Evolutionary conservation across 306 rosid genomes (phyloP).

Genomic region (Rubus parviflorus): DNA sequence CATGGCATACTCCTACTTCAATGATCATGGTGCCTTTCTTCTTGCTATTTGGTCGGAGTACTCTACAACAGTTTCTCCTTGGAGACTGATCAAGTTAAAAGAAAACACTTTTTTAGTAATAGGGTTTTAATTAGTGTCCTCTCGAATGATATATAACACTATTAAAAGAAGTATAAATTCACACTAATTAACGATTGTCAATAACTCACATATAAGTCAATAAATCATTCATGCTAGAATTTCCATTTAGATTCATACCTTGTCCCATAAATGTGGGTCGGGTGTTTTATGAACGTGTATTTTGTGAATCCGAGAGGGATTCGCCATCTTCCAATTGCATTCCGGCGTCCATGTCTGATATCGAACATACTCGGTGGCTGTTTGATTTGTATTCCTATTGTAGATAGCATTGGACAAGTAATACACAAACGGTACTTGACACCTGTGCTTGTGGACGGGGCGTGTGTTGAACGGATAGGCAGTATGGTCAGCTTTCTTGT

Average conservation of each 20-base stretch:
- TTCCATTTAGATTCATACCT: conserved; percentile 38
- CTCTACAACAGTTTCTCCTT: conserved; percentile 72
- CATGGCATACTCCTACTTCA: conserved; percentile 59
- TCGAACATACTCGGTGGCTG: conserved; percentile 38
- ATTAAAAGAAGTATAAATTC: background rate
- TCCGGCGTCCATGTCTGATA: conserved; percentile 6
- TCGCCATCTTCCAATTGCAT: conserved; percentile 61
- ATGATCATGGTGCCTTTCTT: conserved; percentile 43
- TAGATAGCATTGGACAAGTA: conserved; percentile 28
- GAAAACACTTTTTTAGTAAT: background rate
- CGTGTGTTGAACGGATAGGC: conserved; percentile 61
- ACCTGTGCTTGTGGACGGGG: conserved; percentile 35
- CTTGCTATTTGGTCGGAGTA: conserved; percentile 23
- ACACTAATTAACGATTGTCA: background rate
- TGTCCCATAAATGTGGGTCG: conserved; percentile 58
- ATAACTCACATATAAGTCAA: background rate
- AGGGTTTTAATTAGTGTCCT: background rate
- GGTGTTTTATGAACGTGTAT: conserved; percentile 47
- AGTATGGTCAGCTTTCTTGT: conserved; percentile 41
- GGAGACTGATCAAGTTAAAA: conserved; percentile 49
- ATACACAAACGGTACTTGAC: conserved; percentile 60
- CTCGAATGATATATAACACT: too few relatives aligned
- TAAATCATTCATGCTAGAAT: background rate
- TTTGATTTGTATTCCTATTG: conserved; percentile 5
- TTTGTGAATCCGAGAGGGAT: conserved; percentile 45